Evolutionary conservation across 768 basidiomycete species (phyloP), one percentile per base, ranked within the genome.

Genomic region (Leucosporidium creatinivorum): DNA sequence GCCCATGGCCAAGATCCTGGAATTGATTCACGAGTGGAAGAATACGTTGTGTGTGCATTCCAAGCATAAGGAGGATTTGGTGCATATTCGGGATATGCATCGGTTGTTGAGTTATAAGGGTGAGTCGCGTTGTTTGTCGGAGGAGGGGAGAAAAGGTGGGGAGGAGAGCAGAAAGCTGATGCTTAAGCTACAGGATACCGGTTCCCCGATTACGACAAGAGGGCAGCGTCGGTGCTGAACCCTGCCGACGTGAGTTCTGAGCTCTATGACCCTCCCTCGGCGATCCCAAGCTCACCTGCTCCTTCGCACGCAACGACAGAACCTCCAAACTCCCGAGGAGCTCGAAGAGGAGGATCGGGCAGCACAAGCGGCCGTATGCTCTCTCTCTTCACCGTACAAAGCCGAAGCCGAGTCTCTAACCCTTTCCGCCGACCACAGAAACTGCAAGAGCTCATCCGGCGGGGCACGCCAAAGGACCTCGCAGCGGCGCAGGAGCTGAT

Each of bases 21-120:
- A 96, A 73, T 82, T 94, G 69, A 93, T 99, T 51, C 85, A 94
- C 71, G 81, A 83, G 58, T 99, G 96, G 96, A 96, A 93, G 80
- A 91, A 93, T 76, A 87, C 87, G 4, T 89, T 99, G 55, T 98
- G 94, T 76, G 76, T 81, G 0, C 87, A 89, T 39, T 89, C 88
- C 56, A 86, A 93, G 77, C 93, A 91, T 86, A 91, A 90, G 77
- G 96, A 98, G 66, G 94, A 98, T 79, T 81, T 99, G 57, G 91
- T 90, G 13, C 97, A 98, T 75, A 96, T 99, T 66, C 80, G 94
- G 73, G 96, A 99, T 80, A 99, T 99, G 96, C 91, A 97, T 78
- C 81, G 94, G 28, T 78, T 99, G 62, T 78, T 99, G 73, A 88
- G 86, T 9, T 97, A 93, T 83, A 99, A 98, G 77, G 96, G 94